Evolutionary conservation across 2,329 filamentous ascomycete genomes (phyloP).

Genomic region (Aspergillus sp.): DNA sequence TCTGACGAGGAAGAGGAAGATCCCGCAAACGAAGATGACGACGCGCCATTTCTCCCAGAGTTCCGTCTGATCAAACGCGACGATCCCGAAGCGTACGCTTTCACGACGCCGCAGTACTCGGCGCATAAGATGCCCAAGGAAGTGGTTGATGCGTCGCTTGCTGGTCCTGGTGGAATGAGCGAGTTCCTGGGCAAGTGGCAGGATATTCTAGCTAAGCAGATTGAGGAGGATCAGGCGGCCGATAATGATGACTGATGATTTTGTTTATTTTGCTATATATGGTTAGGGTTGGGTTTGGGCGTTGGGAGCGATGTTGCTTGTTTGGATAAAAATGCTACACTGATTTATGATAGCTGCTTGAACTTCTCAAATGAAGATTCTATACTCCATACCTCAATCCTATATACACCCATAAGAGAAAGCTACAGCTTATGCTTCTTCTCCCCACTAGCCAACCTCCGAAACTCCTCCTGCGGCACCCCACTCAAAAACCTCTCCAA

Average conservation of each 20-base stretch:
- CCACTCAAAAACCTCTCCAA: slow-evolving; percentile 73
- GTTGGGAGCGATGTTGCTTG: neutral
- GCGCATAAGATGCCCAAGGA: slow-evolving; percentile 94
- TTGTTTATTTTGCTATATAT: neutral
- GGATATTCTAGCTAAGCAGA: slow-evolving; percentile 44
- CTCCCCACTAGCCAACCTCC: slow-evolving; percentile 73
- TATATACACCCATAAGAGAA: slow-evolving; percentile 1
- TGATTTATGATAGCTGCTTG: too few species aligned
- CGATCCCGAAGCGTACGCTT: slow-evolving; percentile 83
- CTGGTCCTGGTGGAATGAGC: slow-evolving; percentile 67
- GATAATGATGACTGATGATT: slow-evolving; percentile 28
- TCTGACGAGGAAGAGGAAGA: slow-evolving; percentile 30
- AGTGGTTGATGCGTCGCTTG: slow-evolving; percentile 64
- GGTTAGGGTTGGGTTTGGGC: neutral
- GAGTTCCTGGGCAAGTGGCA: slow-evolving; percentile 76
- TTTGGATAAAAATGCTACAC: neutral
- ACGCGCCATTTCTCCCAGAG: slow-evolving; percentile 59
- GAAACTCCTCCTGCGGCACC: slow-evolving; percentile 81
- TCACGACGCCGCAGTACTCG: slow-evolving; percentile 79
- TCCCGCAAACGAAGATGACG: slow-evolving; percentile 46
- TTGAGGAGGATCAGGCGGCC: slow-evolving; percentile 31
- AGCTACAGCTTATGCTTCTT: slow-evolving; percentile 86
- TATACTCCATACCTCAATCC: neutral
- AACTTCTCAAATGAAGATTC: neutral
- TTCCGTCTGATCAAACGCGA: slow-evolving; percentile 74